These are phyloP conservation scores for Marchantia paleacea DNA, from an alignment of 225 moss, liverwort and hornwort genomes.

Conservation along the genomic window DNA sequence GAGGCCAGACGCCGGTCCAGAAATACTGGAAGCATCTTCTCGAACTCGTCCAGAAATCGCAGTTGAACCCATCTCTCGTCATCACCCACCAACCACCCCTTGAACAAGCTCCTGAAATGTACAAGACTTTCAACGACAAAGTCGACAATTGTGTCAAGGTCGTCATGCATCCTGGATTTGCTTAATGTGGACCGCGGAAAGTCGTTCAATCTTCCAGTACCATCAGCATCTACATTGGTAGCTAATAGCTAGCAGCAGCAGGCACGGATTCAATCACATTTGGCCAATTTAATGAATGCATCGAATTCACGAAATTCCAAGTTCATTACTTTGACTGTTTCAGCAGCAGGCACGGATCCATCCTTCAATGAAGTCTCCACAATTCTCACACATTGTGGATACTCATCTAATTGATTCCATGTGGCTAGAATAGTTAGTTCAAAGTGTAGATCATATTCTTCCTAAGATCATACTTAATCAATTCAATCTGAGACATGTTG, in stretches of 20 bases:
- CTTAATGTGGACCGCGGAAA: no score
- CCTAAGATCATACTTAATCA: no score
- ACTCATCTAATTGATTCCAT: no score
- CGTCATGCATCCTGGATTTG: slow-evolving; percentile 23
- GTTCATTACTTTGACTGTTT: no score
- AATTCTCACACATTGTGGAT: no score
- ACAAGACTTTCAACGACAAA: slow-evolving; percentile 66
- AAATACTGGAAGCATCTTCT: slow-evolving; percentile 66
- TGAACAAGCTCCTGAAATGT: slow-evolving; percentile 58
- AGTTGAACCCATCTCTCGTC: slow-evolving; percentile 44
- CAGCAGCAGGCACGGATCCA: no score
- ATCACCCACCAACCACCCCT: slow-evolving; percentile 54
- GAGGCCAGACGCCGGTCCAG: slow-evolving; percentile 79
- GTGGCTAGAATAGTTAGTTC: no score
- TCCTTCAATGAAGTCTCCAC: no score
- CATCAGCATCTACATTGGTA: not conserved
- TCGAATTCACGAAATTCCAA: no score
- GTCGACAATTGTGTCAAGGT: slow-evolving; percentile 68
- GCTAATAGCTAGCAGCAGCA: not conserved
- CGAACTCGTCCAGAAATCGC: slow-evolving; percentile 47
- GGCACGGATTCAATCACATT: not conserved
- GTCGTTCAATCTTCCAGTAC: not conserved
- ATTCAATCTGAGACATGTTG: no score
- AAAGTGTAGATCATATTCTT: no score
- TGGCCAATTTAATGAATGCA: no score